phyloP scores from a whole-genome alignment of 2,329 filamentous ascomycete genomes.

The Aspergillus candidus region DNA sequence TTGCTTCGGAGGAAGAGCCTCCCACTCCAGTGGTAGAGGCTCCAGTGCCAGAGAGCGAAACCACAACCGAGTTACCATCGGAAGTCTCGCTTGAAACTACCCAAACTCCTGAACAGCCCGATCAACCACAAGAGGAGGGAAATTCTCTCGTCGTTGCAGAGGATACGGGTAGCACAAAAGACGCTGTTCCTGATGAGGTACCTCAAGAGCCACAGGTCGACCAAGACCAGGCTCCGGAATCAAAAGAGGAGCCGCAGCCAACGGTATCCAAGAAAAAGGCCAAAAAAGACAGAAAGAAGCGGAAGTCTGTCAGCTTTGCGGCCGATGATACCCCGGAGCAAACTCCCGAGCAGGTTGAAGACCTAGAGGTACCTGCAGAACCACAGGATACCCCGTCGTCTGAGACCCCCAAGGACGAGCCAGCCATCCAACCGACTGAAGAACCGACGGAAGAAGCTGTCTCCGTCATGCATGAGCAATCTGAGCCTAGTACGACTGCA shows the following conservation, averaged over 20 bases:
- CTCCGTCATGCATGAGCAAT: background rate
- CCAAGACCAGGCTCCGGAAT: constrained; percentile 2
- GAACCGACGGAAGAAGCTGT: background rate
- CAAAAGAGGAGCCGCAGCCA: constrained; percentile 10
- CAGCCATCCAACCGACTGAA: background rate
- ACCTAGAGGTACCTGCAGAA: background rate
- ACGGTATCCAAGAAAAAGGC: constrained; percentile 31
- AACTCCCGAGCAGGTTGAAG: constrained; percentile 2
- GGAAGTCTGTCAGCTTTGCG: constrained; percentile 21
- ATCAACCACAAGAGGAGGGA: background rate
- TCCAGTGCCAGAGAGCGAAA: background rate
- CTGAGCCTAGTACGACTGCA: background rate
- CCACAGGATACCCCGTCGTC: background rate
- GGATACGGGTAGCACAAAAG: background rate
- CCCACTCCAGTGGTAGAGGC: background rate
- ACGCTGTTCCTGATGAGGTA: background rate
- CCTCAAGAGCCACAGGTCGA: background rate
- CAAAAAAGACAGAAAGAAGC: constrained; percentile 37
- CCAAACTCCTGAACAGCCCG: background rate
- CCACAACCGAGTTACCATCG: background rate
- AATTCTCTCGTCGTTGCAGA: background rate
- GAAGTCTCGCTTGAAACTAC: background rate
- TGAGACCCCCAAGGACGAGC: background rate
- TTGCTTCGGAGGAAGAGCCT: constrained; percentile 5
- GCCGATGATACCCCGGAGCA: constrained; percentile 15